Conservation (phyloP, 352 stramenopile genomes). For the Phytophthora boehmeriae region DNA sequence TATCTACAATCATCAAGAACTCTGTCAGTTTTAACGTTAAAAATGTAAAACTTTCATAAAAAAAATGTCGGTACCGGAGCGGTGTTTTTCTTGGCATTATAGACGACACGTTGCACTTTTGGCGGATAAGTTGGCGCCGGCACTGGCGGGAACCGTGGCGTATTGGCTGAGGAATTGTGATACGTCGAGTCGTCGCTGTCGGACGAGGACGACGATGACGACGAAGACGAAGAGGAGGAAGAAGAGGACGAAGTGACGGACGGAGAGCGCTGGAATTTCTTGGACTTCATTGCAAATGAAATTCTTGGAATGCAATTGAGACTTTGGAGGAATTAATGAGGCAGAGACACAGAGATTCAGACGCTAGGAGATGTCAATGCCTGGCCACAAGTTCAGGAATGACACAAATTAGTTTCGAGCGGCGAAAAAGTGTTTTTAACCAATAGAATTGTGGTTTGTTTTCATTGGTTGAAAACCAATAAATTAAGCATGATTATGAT, state of each 20-base stretch:
- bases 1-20: constrained; percentile 48
- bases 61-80: constrained; percentile 49
- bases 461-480: too few relatives aligned
- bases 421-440: not conserved
- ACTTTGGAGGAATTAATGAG: not conserved
- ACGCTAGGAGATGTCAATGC: too few relatives aligned
- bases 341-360: not conserved
- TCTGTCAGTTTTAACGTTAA: constrained; percentile 3
- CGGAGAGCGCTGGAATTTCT: constrained; percentile 42
- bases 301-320: constrained; percentile 8
- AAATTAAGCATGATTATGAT: too few relatives aligned
- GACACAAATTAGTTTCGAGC: not conserved
- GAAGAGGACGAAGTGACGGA: constrained; percentile 55
- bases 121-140: constrained; percentile 45
- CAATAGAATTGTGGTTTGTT: not conserved
- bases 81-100: constrained; percentile 75
- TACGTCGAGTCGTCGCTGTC: constrained; percentile 29
- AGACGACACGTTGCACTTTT: constrained; percentile 56
- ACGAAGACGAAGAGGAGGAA: constrained; percentile 34
- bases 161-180: constrained; percentile 1
- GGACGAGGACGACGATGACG: constrained; percentile 50
- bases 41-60: not conserved
- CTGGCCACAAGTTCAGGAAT: not conserved
- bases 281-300: constrained; percentile 35
- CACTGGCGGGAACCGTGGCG: constrained; percentile 58